A percentile compares a stretch with the other conserved stretches of the same genome.
Conservation (phyloP, 2,329 filamentous ascomycete genomes). For the Venturia aucupariae region DNA sequence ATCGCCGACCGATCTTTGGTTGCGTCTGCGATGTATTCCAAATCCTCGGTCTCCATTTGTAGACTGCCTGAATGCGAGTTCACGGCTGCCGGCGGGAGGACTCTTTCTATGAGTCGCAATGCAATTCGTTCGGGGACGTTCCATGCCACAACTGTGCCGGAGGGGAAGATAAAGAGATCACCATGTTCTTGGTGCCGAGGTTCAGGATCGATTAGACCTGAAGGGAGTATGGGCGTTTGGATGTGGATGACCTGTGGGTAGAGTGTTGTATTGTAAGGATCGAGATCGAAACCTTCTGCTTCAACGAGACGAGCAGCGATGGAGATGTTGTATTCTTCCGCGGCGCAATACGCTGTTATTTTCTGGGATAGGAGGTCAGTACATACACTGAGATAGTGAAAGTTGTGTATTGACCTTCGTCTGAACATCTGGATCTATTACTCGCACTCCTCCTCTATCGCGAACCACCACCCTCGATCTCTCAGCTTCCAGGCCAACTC, state of each 20-base stretch:
- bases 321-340: constrained; percentile 56
- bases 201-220: constrained; percentile 33
- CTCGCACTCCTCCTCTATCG: constrained; percentile 33
- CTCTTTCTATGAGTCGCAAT: constrained; percentile 57
- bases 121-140: constrained; percentile 70
- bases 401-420: constrained; percentile 29
- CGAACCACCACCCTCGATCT: constrained; percentile 46
- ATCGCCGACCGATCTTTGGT: constrained; percentile 65
- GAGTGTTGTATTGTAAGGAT: constrained; percentile 52
- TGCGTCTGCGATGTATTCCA: constrained; percentile 75
- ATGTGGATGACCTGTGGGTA: constrained; percentile 59
- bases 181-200: constrained; percentile 39
- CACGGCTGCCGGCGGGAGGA: constrained; percentile 66
- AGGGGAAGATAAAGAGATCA: constrained; percentile 94
- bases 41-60: constrained; percentile 81
- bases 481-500: constrained; percentile 82
- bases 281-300: constrained; percentile 51
- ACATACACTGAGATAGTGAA: neutral
- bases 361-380: constrained; percentile 27
- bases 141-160: constrained; percentile 90
- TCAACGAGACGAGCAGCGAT: constrained; percentile 49
- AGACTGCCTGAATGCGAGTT: constrained; percentile 61
- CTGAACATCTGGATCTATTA: constrained; percentile 37
- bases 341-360: constrained; percentile 57
- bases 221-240: constrained; percentile 30